Evolutionary conservation across 805 yeast species (phyloP).

Genomic region (Nakazawaea ishiwadae): DNA sequence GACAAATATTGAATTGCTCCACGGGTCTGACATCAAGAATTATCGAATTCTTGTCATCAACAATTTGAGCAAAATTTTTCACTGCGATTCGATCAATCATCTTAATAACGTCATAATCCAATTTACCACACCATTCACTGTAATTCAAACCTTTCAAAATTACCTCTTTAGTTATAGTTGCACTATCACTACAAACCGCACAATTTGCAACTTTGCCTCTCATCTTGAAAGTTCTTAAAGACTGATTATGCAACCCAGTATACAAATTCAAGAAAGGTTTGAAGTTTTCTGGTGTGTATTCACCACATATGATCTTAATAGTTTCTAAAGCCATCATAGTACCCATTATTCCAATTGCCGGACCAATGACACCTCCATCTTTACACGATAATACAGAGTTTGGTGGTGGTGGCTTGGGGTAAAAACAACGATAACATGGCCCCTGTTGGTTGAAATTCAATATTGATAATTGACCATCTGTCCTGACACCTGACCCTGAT

Average conservation of each 20-base stretch:
- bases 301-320: constrained; percentile 62
- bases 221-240: constrained; percentile 74
- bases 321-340: constrained; percentile 85
- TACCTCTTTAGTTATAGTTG: constrained; percentile 40
- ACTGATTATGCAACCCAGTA: constrained; percentile 62
- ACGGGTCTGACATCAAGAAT: constrained; percentile 75
- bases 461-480: constrained; percentile 87
- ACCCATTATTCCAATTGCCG: constrained; percentile 93
- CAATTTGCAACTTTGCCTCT: constrained; percentile 61
- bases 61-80: constrained; percentile 23
- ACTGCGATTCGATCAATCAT: constrained; percentile 43
- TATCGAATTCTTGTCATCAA: constrained; percentile 26
- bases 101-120: constrained; percentile 40
- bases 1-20: constrained; percentile 69
- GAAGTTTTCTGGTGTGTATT: constrained; percentile 47
- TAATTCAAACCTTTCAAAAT: constrained; percentile 55
- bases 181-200: constrained; percentile 53
- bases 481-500: constrained; percentile 86
- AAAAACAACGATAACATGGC: constrained; percentile 94
- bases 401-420: constrained; percentile 87
- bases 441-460: constrained; percentile 63
- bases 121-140: constrained; percentile 67
- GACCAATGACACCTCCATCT: constrained; percentile 93
- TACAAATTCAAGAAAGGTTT: constrained; percentile 66
- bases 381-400: constrained; percentile 77